These are phyloP conservation scores for Sphagnum tenellum DNA, from an alignment of 225 moss, liverwort and hornwort genomes.

Conservation along the genomic window DNA sequence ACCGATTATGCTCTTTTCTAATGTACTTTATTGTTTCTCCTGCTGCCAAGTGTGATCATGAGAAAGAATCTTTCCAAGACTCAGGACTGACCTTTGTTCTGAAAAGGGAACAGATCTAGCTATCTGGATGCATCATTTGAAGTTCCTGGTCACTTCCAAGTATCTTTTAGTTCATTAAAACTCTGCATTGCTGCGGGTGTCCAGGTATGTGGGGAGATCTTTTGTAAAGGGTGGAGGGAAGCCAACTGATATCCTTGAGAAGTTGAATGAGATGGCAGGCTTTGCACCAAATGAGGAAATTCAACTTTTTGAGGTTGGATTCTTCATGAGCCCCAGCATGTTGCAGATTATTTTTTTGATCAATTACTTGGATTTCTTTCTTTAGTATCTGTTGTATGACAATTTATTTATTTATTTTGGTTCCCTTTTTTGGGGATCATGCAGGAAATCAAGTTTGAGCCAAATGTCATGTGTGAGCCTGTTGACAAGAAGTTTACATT, in stretches of 20 bases:
- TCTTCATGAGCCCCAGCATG: neutral
- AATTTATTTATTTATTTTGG: neutral
- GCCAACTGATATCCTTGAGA: slow-evolving; percentile 50
- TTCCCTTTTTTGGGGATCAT: neutral
- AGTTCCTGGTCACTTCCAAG: neutral
- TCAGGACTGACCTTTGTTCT: no score
- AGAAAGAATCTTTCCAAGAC: no score
- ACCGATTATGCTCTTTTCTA: no score
- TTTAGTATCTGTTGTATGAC: neutral
- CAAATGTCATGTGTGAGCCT: slow-evolving; percentile 99
- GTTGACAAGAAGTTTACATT: slow-evolving; percentile 56
- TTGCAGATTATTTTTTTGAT: no score
- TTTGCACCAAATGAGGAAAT: slow-evolving; percentile 44
- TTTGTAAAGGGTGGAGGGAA: slow-evolving; percentile 41
- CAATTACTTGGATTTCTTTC: no score
- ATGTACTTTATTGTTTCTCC: no score
- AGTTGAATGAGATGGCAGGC: slow-evolving; percentile 62
- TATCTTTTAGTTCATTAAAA: neutral
- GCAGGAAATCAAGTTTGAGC: slow-evolving; percentile 99
- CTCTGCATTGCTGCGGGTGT: neutral
- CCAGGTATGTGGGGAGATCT: slow-evolving; percentile 77
- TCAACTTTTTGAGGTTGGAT: slow-evolving; percentile 48
- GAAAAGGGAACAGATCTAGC: no score
- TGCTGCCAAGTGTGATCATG: no score
- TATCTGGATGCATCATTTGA: no score